These are phyloP conservation scores for Chlorella variabilis DNA, from an alignment of 163 green algal species.

Conservation along the genomic window DNA sequence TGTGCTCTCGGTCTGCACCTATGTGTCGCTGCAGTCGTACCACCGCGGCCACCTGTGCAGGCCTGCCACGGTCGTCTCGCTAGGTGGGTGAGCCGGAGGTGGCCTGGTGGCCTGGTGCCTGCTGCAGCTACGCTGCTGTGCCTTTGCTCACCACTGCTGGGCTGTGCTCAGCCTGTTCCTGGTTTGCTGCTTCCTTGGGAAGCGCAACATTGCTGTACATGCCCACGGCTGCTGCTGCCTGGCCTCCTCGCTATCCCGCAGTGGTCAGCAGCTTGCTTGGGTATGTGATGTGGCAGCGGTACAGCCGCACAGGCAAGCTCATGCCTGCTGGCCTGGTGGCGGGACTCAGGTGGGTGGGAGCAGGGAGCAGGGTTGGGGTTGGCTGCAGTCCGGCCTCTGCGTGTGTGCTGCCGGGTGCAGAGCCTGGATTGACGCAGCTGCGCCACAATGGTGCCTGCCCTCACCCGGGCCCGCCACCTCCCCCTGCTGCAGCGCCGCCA, in stretches of 20 bases:
- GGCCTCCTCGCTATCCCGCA: slow-evolving; percentile 17
- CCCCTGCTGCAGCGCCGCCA: slow-evolving; percentile 18
- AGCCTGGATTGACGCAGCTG: too few species aligned
- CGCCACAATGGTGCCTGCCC: background rate
- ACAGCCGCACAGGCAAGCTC: slow-evolving; percentile 46
- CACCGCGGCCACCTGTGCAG: slow-evolving; percentile 34
- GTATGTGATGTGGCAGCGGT: slow-evolving; percentile 51
- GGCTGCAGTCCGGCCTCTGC: background rate
- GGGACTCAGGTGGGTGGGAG: slow-evolving; percentile 31
- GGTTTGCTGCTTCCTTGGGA: background rate
- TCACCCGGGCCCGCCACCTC: background rate
- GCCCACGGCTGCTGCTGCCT: too few species aligned
- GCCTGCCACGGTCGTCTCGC: background rate
- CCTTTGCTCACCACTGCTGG: background rate
- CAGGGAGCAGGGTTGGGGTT: too few species aligned
- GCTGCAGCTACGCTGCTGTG: background rate
- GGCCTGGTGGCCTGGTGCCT: too few species aligned
- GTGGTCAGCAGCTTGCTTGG: slow-evolving; percentile 40
- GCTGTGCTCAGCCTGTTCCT: background rate
- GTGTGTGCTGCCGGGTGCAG: background rate
- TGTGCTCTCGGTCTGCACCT: slow-evolving; percentile 39
- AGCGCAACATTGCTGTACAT: too few species aligned
- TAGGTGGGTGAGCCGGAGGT: slow-evolving; percentile 17
- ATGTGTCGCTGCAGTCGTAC: slow-evolving; percentile 45
- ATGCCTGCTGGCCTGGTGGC: slow-evolving; percentile 52